Conservation (phyloP, 2,329 filamentous ascomycete genomes). For the Colletotrichum sp. region DNA sequence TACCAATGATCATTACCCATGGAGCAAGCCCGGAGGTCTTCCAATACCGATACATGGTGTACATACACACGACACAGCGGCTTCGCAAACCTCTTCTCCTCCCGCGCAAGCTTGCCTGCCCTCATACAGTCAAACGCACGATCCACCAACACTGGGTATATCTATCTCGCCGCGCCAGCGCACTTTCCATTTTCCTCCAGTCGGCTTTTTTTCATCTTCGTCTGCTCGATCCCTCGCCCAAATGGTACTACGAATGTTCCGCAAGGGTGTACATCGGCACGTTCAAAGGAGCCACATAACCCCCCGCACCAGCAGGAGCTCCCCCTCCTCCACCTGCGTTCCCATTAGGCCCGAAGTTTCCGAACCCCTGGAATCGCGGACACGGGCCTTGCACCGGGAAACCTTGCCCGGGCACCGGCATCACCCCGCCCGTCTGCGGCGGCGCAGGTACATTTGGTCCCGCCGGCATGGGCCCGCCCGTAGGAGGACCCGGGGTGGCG, state of each 20-base stretch:
- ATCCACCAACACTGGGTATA: background rate
- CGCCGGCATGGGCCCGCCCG: background rate
- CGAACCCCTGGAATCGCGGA: background rate
- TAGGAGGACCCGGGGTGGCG: background rate
- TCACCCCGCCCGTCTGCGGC: background rate
- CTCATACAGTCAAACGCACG: background rate
- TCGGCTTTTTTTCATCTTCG: background rate
- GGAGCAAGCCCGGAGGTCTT: background rate
- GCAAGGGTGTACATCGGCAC: slow-evolving; percentile 15
- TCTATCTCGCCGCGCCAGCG: background rate
- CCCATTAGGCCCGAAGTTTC: background rate
- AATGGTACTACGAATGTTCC: slow-evolving; percentile 8
- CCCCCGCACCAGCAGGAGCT: background rate
- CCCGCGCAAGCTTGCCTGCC: background rate
- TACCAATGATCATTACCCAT: background rate
- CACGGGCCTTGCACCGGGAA: background rate
- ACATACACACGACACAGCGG: background rate
- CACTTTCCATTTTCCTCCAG: background rate
- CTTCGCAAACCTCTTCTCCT: background rate
- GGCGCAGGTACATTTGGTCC: background rate
- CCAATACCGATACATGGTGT: background rate
- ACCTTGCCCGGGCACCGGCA: background rate
- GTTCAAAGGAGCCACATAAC: background rate
- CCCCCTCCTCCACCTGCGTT: background rate
- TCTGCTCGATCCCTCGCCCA: background rate